These are phyloP conservation scores for Aspergillus amoenus DNA, from an alignment of 2,329 filamentous ascomycete genomes.

Conservation along the genomic window DNA sequence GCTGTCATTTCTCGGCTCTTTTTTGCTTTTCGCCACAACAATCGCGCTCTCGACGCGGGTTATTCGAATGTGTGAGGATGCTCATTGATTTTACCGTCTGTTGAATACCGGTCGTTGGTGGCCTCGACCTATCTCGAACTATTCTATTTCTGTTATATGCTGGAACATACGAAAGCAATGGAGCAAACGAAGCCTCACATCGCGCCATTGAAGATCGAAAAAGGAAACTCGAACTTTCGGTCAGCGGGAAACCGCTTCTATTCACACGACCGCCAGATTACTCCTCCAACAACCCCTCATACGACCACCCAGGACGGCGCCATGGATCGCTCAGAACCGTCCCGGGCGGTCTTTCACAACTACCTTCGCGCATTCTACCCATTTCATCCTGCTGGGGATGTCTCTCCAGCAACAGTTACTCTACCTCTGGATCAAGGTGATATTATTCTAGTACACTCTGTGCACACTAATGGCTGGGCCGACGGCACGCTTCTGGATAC, in stretches of 20 bases:
- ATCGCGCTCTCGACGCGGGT: neutral
- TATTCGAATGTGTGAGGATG: conserved; percentile 24
- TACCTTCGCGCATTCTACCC: conserved; percentile 93
- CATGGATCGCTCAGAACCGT: conserved; percentile 42
- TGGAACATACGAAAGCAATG: conserved; percentile 29
- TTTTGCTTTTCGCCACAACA: neutral
- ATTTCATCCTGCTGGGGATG: conserved; percentile 75
- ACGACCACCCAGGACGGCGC: conserved; percentile 59
- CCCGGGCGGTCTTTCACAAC: conserved; percentile 78
- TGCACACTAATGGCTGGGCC: conserved; percentile 98
- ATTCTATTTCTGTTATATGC: neutral
- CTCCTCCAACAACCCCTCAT: conserved; percentile 71
- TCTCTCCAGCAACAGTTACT: conserved; percentile 83
- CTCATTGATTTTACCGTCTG: conserved; percentile 24
- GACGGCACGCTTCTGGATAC: conserved; percentile 87
- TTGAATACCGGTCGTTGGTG: conserved; percentile 36
- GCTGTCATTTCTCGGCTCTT: neutral
- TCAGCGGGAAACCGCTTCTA: conserved; percentile 22
- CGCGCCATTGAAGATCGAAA: conserved; percentile 40
- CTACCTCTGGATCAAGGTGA: conserved; percentile 87
- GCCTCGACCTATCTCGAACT: conserved; percentile 16
- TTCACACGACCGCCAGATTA: conserved; percentile 58
- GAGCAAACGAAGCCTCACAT: conserved; percentile 37
- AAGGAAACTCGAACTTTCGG: conserved; percentile 30
- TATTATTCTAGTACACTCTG: conserved; percentile 88